Base-by-base conservation (phyloP, 2,329 filamentous ascomycete genomes). In the Colletotrichum agaves region DNA sequence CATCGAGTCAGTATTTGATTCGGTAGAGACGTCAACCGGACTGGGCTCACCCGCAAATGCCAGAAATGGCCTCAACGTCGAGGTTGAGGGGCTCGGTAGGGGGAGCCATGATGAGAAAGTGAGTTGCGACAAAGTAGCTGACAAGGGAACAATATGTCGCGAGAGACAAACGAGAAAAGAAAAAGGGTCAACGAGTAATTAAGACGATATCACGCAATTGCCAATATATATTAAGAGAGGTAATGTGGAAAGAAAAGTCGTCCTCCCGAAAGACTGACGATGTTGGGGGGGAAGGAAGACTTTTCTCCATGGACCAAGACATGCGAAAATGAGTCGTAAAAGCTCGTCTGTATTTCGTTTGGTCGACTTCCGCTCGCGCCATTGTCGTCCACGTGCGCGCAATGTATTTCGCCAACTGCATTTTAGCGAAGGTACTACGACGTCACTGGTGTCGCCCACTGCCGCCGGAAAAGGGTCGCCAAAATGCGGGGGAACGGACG, bases 51-150 rank as follows among this genome's bases (percentile, higher is more conserved):
- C 91, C 95, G 80, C 91, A 94, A 74, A 98, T 98, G 61, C 95
- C 95, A 73, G 93, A 97, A 74, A 98, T 90, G 69, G 94, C 94
- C 76, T 96, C 93, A 68, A 97, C 90, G 78, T 97, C 92, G 72
- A 98, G 84, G 78, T 92, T 91, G 69, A 88, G 78, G n/a, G 81
- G 83, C 41, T 75, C 81, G 19, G 85, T 85, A 4, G 86, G 85
- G 56, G 86, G 86, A 57, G 83, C 85, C 85, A 88, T 88, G 73
- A 70, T 78, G 71, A 33, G 58, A 55, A 15, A 23, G 37, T 44
- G n/a, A 7, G 15, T 52, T 69, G 67, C 63, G 53, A 63, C 58
- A 37, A 44, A 33, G 55, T 56, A 41, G 58, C 43, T 23, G 33
- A 58, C 35, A 49, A 63, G 57, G 17, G 58, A 37, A 37, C 46